phyloP scores from a whole-genome alignment of 179 eudicot species.

The Silene coronaria region DNA sequence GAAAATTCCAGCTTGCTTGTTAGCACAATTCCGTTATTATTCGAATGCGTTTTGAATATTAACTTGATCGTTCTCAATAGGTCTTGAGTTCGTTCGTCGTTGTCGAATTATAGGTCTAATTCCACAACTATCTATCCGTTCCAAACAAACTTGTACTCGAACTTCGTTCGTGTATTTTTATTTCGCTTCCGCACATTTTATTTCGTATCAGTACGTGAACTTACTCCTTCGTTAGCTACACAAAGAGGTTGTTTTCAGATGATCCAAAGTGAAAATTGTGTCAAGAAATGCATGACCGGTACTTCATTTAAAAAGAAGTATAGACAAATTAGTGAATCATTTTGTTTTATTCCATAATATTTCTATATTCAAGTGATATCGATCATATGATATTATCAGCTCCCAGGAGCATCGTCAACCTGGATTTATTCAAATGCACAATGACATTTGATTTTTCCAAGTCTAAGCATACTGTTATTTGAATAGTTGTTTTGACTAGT shows the following conservation, averaged over 20 bases:
- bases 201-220: too few relatives aligned
- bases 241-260: too few relatives aligned
- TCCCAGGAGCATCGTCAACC: neutral
- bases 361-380: neutral
- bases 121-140: neutral
- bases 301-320: neutral
- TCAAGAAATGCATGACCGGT: neutral
- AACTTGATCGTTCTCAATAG: neutral
- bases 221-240: too few relatives aligned
- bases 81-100: neutral
- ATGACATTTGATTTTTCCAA: neutral
- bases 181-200: too few relatives aligned
- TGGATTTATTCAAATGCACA: neutral
- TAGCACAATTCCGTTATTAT: neutral
- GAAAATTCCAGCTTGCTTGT: neutral
- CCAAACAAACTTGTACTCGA: too few relatives aligned
- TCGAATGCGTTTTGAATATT: neutral
- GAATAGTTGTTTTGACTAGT: neutral
- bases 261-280: too few relatives aligned
- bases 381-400: neutral
- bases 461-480: neutral
- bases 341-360: neutral
- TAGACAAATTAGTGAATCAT: neutral
- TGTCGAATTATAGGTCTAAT: neutral
- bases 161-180: too few relatives aligned